These are phyloP conservation scores for Coemansia sp. DNA, from an alignment of 192 early-diverging fungal genomes.

Conservation along the genomic window DNA sequence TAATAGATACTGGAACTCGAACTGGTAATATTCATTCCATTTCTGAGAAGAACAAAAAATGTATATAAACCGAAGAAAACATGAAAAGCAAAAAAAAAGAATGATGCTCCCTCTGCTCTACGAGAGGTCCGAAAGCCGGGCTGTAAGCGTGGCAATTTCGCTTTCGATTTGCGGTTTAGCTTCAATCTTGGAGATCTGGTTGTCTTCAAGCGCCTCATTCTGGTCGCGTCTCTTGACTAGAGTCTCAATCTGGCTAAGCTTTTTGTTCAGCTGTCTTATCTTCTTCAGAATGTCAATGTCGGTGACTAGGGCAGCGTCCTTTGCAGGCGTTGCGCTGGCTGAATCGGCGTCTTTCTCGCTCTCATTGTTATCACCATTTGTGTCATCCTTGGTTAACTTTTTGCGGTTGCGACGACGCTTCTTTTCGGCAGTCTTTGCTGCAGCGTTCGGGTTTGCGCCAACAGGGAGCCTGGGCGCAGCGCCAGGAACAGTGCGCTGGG, in stretches of 20 bases:
- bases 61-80: too few relatives aligned
- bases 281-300: slow-evolving; percentile 81
- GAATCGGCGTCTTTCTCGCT: slow-evolving; percentile 4
- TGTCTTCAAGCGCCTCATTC: slow-evolving; percentile 79
- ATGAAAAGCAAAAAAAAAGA: too few relatives aligned
- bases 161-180: slow-evolving; percentile 27
- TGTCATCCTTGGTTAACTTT: slow-evolving; percentile 63
- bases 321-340: slow-evolving; percentile 15
- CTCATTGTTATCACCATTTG: slow-evolving; percentile 22
- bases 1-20: too few relatives aligned
- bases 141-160: slow-evolving; percentile 33
- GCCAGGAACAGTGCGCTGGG: slow-evolving; percentile 22
- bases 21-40: too few relatives aligned
- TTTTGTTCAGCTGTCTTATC: slow-evolving; percentile 86
- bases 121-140: slow-evolving; percentile 23
- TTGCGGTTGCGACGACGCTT: slow-evolving; percentile 82
- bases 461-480: slow-evolving; percentile 37
- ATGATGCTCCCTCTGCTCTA: neutral
- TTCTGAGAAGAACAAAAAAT: too few relatives aligned
- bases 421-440: slow-evolving; percentile 47
- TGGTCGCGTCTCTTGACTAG: slow-evolving; percentile 75
- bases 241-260: slow-evolving; percentile 86
- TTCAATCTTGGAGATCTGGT: slow-evolving; percentile 47
- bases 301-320: neutral
- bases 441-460: slow-evolving; percentile 28